Conservation (phyloP, 2,329 filamentous ascomycete genomes). For the Conoideocrella luteorostrata region DNA sequence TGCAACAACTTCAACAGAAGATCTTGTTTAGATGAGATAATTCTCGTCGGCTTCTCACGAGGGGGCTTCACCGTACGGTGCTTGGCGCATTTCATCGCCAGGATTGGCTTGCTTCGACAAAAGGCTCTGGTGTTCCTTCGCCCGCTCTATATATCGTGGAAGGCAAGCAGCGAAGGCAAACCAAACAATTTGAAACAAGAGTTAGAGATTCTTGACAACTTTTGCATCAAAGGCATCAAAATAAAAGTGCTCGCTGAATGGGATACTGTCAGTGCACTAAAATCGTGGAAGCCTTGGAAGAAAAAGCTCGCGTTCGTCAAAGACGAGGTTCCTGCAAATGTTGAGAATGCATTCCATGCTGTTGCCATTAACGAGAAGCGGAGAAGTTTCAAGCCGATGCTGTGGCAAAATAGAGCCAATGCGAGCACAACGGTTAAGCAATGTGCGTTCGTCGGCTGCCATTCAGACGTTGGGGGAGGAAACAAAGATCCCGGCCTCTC, state of each 20-base stretch:
- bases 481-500: no score
- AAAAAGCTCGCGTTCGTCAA: no score
- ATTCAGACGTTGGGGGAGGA: constrained; percentile 1
- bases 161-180: no score
- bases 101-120: constrained; percentile 6
- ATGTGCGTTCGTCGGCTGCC: constrained; percentile 18
- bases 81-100: constrained; percentile 16
- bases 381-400: constrained; percentile 20
- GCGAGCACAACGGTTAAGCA: no score
- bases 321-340: constrained; percentile 18
- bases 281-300: no score
- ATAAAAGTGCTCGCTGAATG: constrained; percentile 9
- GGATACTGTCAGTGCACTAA: constrained; percentile 22
- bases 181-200: no score
- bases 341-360: constrained; percentile 50
- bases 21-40: constrained; percentile 23
- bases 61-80: constrained; percentile 26
- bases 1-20: constrained; percentile 30
- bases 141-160: no score
- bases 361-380: constrained; percentile 48
- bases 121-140: no score
- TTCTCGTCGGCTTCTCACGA: constrained; percentile 24
- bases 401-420: no score
- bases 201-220: no score
- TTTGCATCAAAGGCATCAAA: background rate